Percentiles rank a stretch among this genome's conserved stretches.
Evolutionary conservation across 2,329 filamentous ascomycete species (phyloP).

Genomic region (Gliomastix tumulicola): DNA sequence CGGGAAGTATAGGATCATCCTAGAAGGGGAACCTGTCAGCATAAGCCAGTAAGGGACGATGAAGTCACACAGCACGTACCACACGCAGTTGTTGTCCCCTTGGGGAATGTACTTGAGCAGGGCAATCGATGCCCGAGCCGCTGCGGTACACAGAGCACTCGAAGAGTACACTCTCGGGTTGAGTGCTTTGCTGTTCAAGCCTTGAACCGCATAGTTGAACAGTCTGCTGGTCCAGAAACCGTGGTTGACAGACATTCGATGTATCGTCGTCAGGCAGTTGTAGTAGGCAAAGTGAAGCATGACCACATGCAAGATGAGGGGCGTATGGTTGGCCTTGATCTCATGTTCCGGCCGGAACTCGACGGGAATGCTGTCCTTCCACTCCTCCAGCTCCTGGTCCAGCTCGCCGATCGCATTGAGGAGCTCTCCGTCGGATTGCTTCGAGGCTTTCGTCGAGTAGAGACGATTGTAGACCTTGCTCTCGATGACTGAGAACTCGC

Average conservation of each 20-base stretch:
- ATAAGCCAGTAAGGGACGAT: background rate
- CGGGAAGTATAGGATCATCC: slow-evolving; percentile 92
- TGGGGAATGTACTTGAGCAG: slow-evolving; percentile 94
- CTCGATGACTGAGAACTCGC: slow-evolving; percentile 84
- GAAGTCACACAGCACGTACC: slow-evolving; percentile 48
- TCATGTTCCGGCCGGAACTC: slow-evolving; percentile 97
- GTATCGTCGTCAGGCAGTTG: slow-evolving; percentile 95
- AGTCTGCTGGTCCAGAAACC: slow-evolving; percentile 96
- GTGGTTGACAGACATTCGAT: slow-evolving; percentile 96
- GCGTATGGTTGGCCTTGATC: slow-evolving; percentile 87
- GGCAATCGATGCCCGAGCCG: slow-evolving; percentile 86
- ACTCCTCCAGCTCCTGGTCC: slow-evolving; percentile 81
- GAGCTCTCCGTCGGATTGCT: slow-evolving; percentile 86
- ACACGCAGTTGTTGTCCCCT: slow-evolving; percentile 90
- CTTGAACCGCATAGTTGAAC: slow-evolving; percentile 92
- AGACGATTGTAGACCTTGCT: slow-evolving; percentile 89
- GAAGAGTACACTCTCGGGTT: slow-evolving; percentile 95
- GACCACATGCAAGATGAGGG: slow-evolving; percentile 88
- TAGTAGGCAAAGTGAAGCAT: slow-evolving; percentile 96
- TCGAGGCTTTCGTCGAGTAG: slow-evolving; percentile 87
- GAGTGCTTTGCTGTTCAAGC: slow-evolving; percentile 80
- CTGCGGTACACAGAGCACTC: slow-evolving; percentile 84
- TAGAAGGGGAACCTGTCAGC: slow-evolving; percentile 21
- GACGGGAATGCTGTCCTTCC: slow-evolving; percentile 92
- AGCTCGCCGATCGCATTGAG: slow-evolving; percentile 94